Evolutionary conservation across 768 basidiomycete genomes (phyloP), one percentile per base, ranked within the genome.

Genomic region (Austroboletus eburneus): DNA sequence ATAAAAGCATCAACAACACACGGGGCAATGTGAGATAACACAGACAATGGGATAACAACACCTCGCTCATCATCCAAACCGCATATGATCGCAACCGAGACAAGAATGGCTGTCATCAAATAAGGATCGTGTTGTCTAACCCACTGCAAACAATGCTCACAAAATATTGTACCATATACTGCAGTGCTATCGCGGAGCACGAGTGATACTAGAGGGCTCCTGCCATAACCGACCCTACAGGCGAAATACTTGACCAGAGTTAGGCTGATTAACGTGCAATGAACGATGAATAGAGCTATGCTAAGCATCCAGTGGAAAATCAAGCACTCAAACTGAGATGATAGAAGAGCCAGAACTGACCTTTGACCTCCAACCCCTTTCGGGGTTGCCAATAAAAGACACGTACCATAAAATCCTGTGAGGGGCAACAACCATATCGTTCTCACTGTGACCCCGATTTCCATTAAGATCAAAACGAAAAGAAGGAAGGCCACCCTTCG

Each of bases 171-270:
- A 30, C 20, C 45, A 41, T 53, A 61, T 4, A 46, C 48, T 25
- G 16, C 45, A 32, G 47, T 46, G 25, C 47, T 29, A 25, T 59
- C 52, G 24, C 52, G 57, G 34, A 59, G 32, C 18, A 60, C 32
- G 17, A 61, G 53, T 9, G 47, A 56, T 22, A 58, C 42, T 8
- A 60, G 54, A 4, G 59, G 59, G 1, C 50, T 46, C 21, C 47
- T 58, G 6, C 50, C 50, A 45, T 45, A 47, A 7, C 55, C 58
- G 13, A 44, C 46, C 41, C 27, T 27, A 5, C 39, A 39, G 27
- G 47, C 47, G 20, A 36, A 39, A 34, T 61, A 61, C 50, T 62
- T 60, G 54, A 49, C 40, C 36, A 46, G 21, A 2, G 56, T 61
- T 38, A 59, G 23, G 42, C 39, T 12, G 9, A 61, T 34, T 7